Percentiles rank a stretch among this genome's conserved stretches.
phyloP scores from a whole-genome alignment of 2,329 filamentous ascomycete species.

The Trichophyton equinum region DNA sequence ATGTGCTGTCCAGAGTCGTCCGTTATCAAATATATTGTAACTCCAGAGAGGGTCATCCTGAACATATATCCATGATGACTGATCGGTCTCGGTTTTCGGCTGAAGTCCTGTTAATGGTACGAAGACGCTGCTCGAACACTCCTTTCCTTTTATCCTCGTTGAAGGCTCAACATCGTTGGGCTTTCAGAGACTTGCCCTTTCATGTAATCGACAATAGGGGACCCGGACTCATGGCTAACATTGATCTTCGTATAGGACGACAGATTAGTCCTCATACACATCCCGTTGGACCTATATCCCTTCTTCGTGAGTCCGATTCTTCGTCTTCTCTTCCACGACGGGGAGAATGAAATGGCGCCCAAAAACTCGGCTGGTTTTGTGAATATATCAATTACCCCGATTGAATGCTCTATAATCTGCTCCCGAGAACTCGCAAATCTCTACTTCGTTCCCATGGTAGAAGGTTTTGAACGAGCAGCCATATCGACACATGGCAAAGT shows the following conservation, averaged over 20 bases:
- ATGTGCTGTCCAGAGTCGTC: not conserved
- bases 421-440: constrained; percentile 59
- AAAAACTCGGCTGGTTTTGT: constrained; percentile 60
- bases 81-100: constrained; percentile 8
- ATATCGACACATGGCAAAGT: constrained; percentile 37
- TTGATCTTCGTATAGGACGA: constrained; percentile 52
- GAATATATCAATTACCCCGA: constrained; percentile 82
- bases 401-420: constrained; percentile 88
- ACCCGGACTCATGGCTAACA: constrained; percentile 1
- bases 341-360: constrained; percentile 30
- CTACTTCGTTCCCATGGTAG: constrained; percentile 62
- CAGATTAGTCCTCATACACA: constrained; percentile 76
- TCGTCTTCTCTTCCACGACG: constrained; percentile 60
- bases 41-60: not conserved
- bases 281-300: constrained; percentile 65
- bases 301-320: constrained; percentile 76
- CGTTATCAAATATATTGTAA: not conserved
- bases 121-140: not conserved
- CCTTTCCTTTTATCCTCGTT: not conserved
- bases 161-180: not conserved
- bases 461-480: constrained; percentile 42
- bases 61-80: not conserved
- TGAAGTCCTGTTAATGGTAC: constrained; percentile 13
- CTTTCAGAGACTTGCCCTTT: not conserved
- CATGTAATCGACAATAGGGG: too few relatives aligned